Base-by-base conservation (phyloP, 257 asterid genomes). In the Penstemon eatonii region DNA sequence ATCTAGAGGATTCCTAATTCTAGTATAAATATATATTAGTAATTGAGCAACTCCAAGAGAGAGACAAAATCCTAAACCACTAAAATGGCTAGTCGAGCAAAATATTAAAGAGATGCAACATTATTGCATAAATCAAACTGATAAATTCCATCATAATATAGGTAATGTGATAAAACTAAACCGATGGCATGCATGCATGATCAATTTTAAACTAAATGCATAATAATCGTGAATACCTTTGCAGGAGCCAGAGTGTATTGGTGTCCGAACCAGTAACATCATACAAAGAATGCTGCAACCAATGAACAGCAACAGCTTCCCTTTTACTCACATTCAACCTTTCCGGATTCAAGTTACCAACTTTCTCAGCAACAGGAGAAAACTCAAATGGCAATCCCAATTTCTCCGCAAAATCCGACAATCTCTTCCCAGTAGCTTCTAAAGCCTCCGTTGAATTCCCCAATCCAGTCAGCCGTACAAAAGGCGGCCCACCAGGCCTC, bases 221-320 rank as follows among this genome's bases (percentile, higher is more conserved):
- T 49, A 49, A 49, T 49, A 8, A 49, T 49, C 3, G 50, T 61
- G 41, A 0, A 5, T 73, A 89, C 95, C 99, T 89, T 75, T 94
- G 99, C 80, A 94, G 68, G 50, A 94, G 87, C 85, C 82, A 78
- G 5, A 94, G 95, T 1, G 99, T 82, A 60, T 84, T 91, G 59
- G 87, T 60, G 73, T 94, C 96, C 2, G 97, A 88, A 43, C 96
- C 99, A 9, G 96, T 88, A 71, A 93, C 99, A 51, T 90, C 99
- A 45, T 93, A 93, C 3, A 94, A 89, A 7, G 96, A 94, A 80
- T 94, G 99, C 82, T 94, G 99, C 74, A 94, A 61, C 99, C 97
- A 93, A 69, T 93, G 97, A 77, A 93, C 96, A 0, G 99, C 99
- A 52, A 93, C 89, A 19, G 99, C 99, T 66, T 93, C 99, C 81